Base-by-base conservation (phyloP, 2,329 filamentous ascomycete genomes). In the Claviceps digitariae region DNA sequence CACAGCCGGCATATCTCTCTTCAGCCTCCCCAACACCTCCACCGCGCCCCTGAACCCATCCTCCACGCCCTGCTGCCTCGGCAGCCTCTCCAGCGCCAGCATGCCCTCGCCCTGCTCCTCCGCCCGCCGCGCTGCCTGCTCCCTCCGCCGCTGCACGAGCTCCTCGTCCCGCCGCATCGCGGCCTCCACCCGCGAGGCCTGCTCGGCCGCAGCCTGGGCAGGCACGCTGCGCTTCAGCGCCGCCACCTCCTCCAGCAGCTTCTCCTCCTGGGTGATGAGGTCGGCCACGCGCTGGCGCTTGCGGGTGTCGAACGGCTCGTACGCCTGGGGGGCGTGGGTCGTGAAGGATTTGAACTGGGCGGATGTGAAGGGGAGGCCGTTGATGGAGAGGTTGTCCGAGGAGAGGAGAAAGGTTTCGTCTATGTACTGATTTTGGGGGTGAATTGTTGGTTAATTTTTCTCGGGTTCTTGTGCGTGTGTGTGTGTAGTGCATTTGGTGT, bases 211-310 rank as follows among this genome's bases (percentile, higher is more conserved):
- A 0, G 72, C 71, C 10, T 67, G 61, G 17, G 61, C 63, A 21
- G 79, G 78, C 1, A 79, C 73, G 56, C 67, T 66, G 56, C 75
- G 74, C 64, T 82, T 82, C n/a, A 82, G 70, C 31, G 70, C 67
- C 8, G 81, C 81, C 59, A 84, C 81, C 60, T 83, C 78, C 58
- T 81, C 77, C 46, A 83, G 75, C 3, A 84, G 72, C 61, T 79
- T 79, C 62, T 84, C 81, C 59, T 84, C 81, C 55, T 82, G 74
- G 55, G 76, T 71, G 56, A 78, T 73, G n/a, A 83, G 74, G 40
- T 78, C 75, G 62, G 81, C 78, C 58, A 83, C 77, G 59, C 73
- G 75, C 56, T 74, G 71, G 61, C 80, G 79, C 59, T 78, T 75
- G 63, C 77, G 76, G 3, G 70, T 66, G 69, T 84, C 78, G 61